Evolutionary conservation across 495 filamentous ascomycete species (phyloP), one percentile per base, ranked within the genome.

Genomic region (Pseudevernia furfuracea): DNA sequence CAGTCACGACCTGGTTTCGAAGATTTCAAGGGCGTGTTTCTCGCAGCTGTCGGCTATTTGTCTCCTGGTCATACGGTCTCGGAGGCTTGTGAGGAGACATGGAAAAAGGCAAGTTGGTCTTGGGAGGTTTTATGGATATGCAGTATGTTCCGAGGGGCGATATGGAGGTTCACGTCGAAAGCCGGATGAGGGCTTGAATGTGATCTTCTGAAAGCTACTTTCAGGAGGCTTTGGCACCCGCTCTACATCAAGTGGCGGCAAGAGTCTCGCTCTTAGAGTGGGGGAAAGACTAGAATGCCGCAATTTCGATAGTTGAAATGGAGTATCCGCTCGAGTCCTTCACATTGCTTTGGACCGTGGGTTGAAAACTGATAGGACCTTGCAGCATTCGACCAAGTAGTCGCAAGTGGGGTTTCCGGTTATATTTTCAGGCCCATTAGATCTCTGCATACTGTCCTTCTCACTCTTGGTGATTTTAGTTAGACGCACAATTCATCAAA

Each of bases 401-500:
- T n/a, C n/a, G n/a, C n/a, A n/a, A n/a, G n/a, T n/a, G n/a, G n/a
- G n/a, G n/a, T n/a, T n/a, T n/a, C 44, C 3, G 14, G 17, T 44
- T 19, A 44, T 44, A 44, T 44, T 12, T 15, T 7, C 19, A 21
- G 12, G 41, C 41, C 21, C 4, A 23, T 46, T n/a, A 14, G 46
- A 12, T 12, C 44, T 48, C 9, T 28, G 28, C 49, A 19, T 53
- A 14, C 49, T 17, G 12, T 32, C 28, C 28, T 17, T 53, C 49
- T 19, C 49, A 15, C 19, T 53, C 23, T 3, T 32, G 14, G 14
- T 7, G 0, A 5, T 17, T 32, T 32, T 6, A 7, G 30, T 32
- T 53, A 19, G 14, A 53, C 11, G 49, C 30, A 34, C 52, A 5
- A 21, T 1, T n/a, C 28, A 11, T 66, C 53, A 74, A 30, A 76